These are phyloP conservation scores for Microdochium nivale DNA, from an alignment of 2,329 filamentous ascomycete species.

Conservation along the genomic window DNA sequence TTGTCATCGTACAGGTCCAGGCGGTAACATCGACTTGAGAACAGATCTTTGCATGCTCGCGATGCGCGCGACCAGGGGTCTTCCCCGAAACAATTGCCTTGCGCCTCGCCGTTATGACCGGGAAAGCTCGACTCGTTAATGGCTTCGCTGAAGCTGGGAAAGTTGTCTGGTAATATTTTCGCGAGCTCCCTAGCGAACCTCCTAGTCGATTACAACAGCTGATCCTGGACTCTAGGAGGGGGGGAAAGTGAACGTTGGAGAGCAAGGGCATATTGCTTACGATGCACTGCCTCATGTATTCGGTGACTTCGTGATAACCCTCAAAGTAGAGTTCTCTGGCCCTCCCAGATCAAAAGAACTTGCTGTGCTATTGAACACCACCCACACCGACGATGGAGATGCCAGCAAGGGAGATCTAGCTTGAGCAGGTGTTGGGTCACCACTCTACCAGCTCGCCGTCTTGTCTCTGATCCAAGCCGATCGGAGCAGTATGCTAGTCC, in stretches of 20 bases:
- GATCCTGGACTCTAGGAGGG: neutral
- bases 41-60: no score
- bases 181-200: neutral
- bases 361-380: neutral
- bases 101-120: slow-evolving; percentile 19
- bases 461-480: neutral
- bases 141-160: neutral
- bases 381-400: neutral
- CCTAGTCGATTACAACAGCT: neutral
- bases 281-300: neutral
- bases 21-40: no score
- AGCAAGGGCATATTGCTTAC: neutral
- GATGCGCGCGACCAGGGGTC: no score
- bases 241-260: neutral
- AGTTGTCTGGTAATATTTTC: neutral
- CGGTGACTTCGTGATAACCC: neutral
- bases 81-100: no score
- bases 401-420: neutral
- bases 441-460: neutral
- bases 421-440: neutral
- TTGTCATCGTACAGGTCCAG: no score
- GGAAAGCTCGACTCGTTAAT: neutral
- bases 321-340: neutral
- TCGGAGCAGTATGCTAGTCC: no score
- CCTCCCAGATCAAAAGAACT: neutral